Percentiles rank a stretch among this genome's conserved stretches.
These are phyloP conservation scores for Pseudonitzschia multiseries DNA, from an alignment of 108 stramenopile genomes.

Conservation along the genomic window DNA sequence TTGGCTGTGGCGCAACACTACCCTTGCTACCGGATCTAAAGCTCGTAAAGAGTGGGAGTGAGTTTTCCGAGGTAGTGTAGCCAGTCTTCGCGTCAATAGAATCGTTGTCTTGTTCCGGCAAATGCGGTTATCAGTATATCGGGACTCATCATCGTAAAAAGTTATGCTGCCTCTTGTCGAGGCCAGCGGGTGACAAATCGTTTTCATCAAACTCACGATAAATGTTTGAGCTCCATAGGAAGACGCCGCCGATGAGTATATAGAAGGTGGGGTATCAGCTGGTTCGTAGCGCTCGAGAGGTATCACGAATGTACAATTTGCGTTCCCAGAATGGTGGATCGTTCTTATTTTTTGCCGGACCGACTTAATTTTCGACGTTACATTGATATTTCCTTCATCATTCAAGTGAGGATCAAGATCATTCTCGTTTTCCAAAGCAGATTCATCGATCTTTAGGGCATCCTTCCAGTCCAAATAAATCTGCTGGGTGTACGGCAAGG, in stretches of 20 bases:
- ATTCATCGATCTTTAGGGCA: not conserved
- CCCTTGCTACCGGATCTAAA: slow-evolving; percentile 9
- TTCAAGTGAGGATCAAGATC: not conserved
- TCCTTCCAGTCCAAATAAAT: not conserved
- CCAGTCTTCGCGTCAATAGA: slow-evolving; percentile 15
- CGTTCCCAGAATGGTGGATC: not conserved
- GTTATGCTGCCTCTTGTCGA: not conserved
- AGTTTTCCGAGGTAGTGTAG: not conserved
- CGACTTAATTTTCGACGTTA: not conserved
- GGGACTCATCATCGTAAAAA: not conserved
- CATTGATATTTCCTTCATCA: not conserved
- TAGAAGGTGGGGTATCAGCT: not conserved
- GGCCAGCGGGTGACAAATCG: not conserved
- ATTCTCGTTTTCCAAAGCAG: not conserved
- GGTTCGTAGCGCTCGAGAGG: not conserved
- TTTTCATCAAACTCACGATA: slow-evolving; percentile 7
- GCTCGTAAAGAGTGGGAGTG: not conserved
- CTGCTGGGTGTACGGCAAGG: not conserved
- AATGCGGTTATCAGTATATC: not conserved
- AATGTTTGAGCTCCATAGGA: slow-evolving; percentile 1
- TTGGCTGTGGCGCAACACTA: slow-evolving; percentile 1
- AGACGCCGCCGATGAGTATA: not conserved
- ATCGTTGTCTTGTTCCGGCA: not conserved
- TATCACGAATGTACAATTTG: slow-evolving; percentile 14
- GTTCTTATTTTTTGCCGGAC: not conserved